phyloP scores from a whole-genome alignment of 2,329 filamentous ascomycete species.

The Fusarium musae region DNA sequence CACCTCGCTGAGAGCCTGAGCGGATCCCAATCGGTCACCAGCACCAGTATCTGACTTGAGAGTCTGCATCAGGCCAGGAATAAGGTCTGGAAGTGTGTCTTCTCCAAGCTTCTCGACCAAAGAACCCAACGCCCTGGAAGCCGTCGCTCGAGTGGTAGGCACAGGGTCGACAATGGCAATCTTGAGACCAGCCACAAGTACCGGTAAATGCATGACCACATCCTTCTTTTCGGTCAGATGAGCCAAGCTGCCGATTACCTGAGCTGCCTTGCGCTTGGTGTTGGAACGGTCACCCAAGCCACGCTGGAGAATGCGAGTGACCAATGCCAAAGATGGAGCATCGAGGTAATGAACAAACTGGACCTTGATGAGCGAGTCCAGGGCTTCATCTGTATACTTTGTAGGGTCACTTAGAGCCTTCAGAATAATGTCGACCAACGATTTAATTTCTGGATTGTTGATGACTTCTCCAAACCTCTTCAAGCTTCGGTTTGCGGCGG shows the following conservation, averaged over 20 bases:
- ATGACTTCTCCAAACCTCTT: slow-evolving; percentile 99
- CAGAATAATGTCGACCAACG: slow-evolving; percentile 87
- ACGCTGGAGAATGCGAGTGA: slow-evolving; percentile 94
- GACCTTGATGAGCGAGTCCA: slow-evolving; percentile 96
- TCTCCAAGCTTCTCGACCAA: slow-evolving; percentile 98
- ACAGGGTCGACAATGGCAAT: slow-evolving; percentile 93
- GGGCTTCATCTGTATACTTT: slow-evolving; percentile 93
- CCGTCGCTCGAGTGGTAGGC: slow-evolving; percentile 93
- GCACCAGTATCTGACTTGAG: slow-evolving; percentile 97
- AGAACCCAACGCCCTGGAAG: slow-evolving; percentile 93
- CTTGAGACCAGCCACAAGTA: slow-evolving; percentile 90
- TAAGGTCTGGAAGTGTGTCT: slow-evolving; percentile 95
- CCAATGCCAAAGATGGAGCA: slow-evolving; percentile 91
- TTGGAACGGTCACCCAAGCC: slow-evolving; percentile 90
- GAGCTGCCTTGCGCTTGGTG: slow-evolving; percentile 94
- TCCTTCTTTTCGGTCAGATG: slow-evolving; percentile 98
- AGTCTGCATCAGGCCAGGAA: slow-evolving; percentile 96
- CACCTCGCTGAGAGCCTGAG: slow-evolving; percentile 95
- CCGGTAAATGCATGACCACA: slow-evolving; percentile 87
- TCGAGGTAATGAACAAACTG: slow-evolving; percentile 99
- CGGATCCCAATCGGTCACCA: slow-evolving; percentile 93
- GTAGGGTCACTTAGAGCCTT: slow-evolving; percentile 98
- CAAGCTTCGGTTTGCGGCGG: slow-evolving; percentile 92
- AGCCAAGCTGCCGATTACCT: slow-evolving; percentile 97
- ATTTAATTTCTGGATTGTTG: slow-evolving; percentile 96